Evolutionary conservation across 1,139 yeast species (phyloP), one percentile per base, ranked within the genome.

Genomic region (Saccharomyces hybrid): DNA sequence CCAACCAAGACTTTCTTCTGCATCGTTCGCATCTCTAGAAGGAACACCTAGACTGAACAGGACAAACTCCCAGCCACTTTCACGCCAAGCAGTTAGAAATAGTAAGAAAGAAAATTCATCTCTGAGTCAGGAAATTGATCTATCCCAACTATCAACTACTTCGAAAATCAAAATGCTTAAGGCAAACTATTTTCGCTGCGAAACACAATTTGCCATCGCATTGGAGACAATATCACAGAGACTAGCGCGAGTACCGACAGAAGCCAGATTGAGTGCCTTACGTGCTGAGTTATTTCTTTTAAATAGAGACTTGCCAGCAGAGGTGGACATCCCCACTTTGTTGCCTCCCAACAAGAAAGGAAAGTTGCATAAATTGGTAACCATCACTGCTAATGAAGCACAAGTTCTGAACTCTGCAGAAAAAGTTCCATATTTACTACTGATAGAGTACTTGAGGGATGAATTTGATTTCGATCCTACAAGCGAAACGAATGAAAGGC

Each of bases 381-480:
- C 86, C 50, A 80, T 93, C n/a, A 87, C 89, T 25, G 88, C 96
- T 1, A 88, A 85, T 59, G 99, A 93, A 64, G 96, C 98, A 0
- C 93, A 96, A 28, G 97, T 93, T 7, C 75, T 93, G 56, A 93
- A 93, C 65, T 90, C 97, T 3, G 99, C 99, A 0, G 98, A 93
- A 69, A 82, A 97, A 63, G 99, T 93, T 3, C 99, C 99, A 5
- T 93, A 83, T 65, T 73, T 93, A 57, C 69, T 93, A 32, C 74
- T 90, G 47, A 80, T 93, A 50, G 99, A 93, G 69, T 91, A 81
- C 63, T 72, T 93, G 50, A 79, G 86, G 54, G 96, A 91, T 63
- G 98, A 89, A 54, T 73, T 88, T 59, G 96, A 90, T 66, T 93
- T 91, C 67, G 85, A 90, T 65, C 97, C 97, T 0, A 72, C 75